phyloP scores from a whole-genome alignment of 768 basidiomycete genomes.

The Hypholoma fasciculare region DNA sequence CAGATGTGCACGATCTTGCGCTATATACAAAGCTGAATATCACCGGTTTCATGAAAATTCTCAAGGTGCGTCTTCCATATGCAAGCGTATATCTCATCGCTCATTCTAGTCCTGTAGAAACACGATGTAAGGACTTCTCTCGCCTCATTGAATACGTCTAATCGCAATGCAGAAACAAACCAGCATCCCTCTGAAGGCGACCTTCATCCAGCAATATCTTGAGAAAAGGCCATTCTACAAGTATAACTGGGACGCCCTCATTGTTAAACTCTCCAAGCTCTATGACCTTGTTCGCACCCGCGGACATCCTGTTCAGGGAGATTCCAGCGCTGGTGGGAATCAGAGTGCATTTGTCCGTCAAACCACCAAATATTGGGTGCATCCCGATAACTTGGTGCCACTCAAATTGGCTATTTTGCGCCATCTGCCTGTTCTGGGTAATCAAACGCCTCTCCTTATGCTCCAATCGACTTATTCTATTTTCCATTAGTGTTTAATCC shows the following conservation, averaged over 20 bases:
- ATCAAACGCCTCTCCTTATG: background rate
- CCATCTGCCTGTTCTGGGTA: constrained; percentile 92
- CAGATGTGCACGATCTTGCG: constrained; percentile 88
- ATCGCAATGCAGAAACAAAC: constrained; percentile 82
- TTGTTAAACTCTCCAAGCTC: constrained; percentile 92
- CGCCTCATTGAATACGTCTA: background rate
- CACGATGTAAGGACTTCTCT: constrained; percentile 68
- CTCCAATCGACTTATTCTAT: background rate
- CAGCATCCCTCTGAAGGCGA: constrained; percentile 72
- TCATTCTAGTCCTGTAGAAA: constrained; percentile 54
- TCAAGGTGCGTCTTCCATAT: constrained; percentile 60
- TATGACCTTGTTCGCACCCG: constrained; percentile 95
- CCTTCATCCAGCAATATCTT: constrained; percentile 89
- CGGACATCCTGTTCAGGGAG: constrained; percentile 92
- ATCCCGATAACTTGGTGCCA: constrained; percentile 92
- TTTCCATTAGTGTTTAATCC: constrained; percentile 77
- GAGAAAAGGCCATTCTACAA: constrained; percentile 96
- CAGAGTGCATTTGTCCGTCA: constrained; percentile 98
- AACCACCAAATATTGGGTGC: constrained; percentile 99
- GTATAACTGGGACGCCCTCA: constrained; percentile 93
- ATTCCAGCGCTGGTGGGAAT: constrained; percentile 89
- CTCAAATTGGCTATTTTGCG: constrained; percentile 91
- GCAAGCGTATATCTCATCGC: background rate
- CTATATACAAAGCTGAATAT: constrained; percentile 96
- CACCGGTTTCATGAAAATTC: constrained; percentile 98